Conservation (phyloP, 495 filamentous ascomycete species). For the Delitschia confertaspora region DNA sequence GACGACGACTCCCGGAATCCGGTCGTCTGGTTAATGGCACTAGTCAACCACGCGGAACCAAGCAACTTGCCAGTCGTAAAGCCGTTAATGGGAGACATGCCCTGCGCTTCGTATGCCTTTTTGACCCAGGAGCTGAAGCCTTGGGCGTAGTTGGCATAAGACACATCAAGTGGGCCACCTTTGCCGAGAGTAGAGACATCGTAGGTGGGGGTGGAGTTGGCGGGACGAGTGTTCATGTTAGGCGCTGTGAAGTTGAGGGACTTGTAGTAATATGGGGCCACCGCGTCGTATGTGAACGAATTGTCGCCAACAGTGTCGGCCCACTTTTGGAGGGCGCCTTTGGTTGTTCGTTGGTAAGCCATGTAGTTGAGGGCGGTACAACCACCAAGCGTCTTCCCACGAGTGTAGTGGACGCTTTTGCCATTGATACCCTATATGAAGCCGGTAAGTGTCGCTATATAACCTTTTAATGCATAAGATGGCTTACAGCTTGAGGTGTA, state of each 20-base stretch:
- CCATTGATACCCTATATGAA: too few species aligned
- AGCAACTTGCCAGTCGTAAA: too few species aligned
- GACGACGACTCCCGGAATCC: too few species aligned
- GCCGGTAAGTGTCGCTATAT: too few species aligned
- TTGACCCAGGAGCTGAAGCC: too few species aligned
- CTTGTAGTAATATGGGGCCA: slow-evolving; percentile 49
- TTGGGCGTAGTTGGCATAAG: slow-evolving; percentile 16
- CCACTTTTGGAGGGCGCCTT: slow-evolving; percentile 45
- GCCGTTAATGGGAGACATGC: too few species aligned
- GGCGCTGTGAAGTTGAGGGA: slow-evolving; percentile 46
- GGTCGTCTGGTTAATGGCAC: too few species aligned
- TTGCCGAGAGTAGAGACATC: slow-evolving; percentile 23
- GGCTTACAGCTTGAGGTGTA: slow-evolving; percentile 2
- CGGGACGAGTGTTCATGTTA: slow-evolving; percentile 26
- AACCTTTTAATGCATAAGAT: too few species aligned
- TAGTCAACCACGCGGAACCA: too few species aligned
- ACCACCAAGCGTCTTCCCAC: too few species aligned
- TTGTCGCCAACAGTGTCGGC: slow-evolving; percentile 48
- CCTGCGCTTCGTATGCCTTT: too few species aligned
- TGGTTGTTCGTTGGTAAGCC: slow-evolving; percentile 34
- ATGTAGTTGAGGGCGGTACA: slow-evolving; percentile 25
- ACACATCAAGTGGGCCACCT: slow-evolving; percentile 14
- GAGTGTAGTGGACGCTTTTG: too few species aligned
- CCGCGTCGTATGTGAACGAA: slow-evolving; percentile 44
- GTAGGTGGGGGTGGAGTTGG: slow-evolving; percentile 43